Evolutionary conservation across 306 rosid species (phyloP).

Genomic region (Pueraria montana): DNA sequence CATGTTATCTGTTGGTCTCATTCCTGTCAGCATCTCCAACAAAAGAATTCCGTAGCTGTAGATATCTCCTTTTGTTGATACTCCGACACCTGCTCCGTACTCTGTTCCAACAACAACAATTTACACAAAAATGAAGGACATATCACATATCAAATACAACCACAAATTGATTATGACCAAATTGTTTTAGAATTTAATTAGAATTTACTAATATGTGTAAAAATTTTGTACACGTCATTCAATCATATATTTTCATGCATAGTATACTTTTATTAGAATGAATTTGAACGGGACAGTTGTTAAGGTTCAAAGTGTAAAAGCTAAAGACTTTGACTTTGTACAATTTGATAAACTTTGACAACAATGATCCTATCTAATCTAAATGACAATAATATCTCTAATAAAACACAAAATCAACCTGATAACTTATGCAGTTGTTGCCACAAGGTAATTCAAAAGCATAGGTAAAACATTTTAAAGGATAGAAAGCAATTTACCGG

Average conservation of each 20-base stretch:
- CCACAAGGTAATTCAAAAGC: background rate
- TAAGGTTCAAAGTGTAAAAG: background rate
- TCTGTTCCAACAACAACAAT: constrained; percentile 29
- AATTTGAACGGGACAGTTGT: background rate
- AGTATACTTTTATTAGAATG: background rate
- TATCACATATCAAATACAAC: background rate
- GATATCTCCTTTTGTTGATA: constrained; percentile 50
- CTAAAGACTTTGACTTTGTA: background rate
- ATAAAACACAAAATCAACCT: background rate
- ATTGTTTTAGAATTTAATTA: background rate
- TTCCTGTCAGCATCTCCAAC: constrained; percentile 47
- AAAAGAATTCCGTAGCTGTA: constrained; percentile 50
- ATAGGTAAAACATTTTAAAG: background rate
- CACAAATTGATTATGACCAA: background rate
- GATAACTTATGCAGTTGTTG: background rate
- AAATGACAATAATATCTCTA: background rate
- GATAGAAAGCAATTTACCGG: constrained; percentile 28
- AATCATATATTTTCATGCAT: background rate
- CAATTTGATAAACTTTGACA: background rate
- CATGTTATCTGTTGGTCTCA: constrained; percentile 45
- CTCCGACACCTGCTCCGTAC: constrained; percentile 31
- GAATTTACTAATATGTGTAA: background rate
- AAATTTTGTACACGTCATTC: background rate
- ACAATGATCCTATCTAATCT: background rate
- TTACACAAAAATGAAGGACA: background rate